Evolutionary conservation across 371 early-diverging fungal species (phyloP), one percentile per base, ranked within the genome.

Genomic region (Mucor mucedo): DNA sequence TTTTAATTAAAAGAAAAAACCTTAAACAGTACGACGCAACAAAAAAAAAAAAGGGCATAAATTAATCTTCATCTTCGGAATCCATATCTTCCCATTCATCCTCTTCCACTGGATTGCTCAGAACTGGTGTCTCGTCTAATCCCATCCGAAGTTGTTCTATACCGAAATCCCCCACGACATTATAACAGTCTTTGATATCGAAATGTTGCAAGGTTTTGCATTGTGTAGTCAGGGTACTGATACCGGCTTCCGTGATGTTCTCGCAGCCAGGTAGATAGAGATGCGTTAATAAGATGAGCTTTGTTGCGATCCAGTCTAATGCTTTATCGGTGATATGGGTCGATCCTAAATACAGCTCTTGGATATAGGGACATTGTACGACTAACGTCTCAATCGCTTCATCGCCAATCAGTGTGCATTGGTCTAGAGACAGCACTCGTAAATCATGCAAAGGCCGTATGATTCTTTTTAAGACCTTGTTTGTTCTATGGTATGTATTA

Each of bases 321-420:
- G 60, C 13, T 7, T 47, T 29, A 28, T 70, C 70, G 32, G 66
- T 62, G 4, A 70, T 59, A 13, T 47, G 60, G 0, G 70, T 70
- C 4, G 55, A 53, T 1, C 66, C 62, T 5, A 70, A 48, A 47
- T 62, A 59, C 0, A 70, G 40, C 9, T 66, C 55, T 55, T 66
- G 54, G 11, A 70, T 27, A 27, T 55, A 49, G 3, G 63, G 62
- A n/a, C 66, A 66, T 5, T 44, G 41, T 2, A 47, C 27, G 3
- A 56, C 40, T 8, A 70, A 2, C 0, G 42, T 16, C 27, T 52
- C 29, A 2, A 70, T 56, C 2, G 63, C 38, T 13, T 52, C 47
- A 56, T 70, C 70, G n/a, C 62, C 52, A 2, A 70, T 62, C 14
- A 45, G 9, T 7, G 27, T 30, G 41, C 70, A 70, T 42, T 59